Evolutionary conservation across 129 eudicot species (phyloP).

Genomic region (Logfia minima): DNA sequence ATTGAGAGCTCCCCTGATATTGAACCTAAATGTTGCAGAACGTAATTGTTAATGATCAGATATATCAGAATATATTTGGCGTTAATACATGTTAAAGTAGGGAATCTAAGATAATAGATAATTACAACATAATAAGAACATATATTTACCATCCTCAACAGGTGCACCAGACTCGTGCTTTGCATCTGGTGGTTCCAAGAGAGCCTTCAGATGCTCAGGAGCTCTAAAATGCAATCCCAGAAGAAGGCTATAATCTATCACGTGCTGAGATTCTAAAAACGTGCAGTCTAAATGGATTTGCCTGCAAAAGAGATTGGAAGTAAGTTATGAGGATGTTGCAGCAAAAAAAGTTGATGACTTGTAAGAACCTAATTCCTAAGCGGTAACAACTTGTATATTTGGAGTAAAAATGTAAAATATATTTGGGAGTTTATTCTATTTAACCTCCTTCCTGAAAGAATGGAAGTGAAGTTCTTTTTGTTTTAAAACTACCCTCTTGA

Average conservation of each 20-base stretch:
- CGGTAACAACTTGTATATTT: neutral
- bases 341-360: neutral
- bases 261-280: conserved; percentile 75
- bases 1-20: conserved; percentile 54
- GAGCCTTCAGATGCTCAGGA: conserved; percentile 82
- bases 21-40: conserved; percentile 40
- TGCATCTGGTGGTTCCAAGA: conserved; percentile 66
- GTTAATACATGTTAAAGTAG: neutral
- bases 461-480: too few species aligned
- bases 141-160: conserved; percentile 49
- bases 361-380: neutral
- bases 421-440: too few species aligned
- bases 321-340: neutral
- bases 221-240: conserved; percentile 96
- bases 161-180: conserved; percentile 21
- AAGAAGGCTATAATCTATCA: conserved; percentile 96
- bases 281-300: conserved; percentile 72
- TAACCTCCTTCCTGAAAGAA: too few species aligned
- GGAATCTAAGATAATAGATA: neutral
- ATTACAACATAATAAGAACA: neutral
- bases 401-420: too few species aligned
- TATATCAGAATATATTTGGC: neutral
- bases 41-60: conserved; percentile 17
- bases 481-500: neutral
- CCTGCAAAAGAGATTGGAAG: conserved; percentile 44